Evolutionary conservation across 2,329 filamentous ascomycete species (phyloP).

Genomic region (Penicillium sp.): DNA sequence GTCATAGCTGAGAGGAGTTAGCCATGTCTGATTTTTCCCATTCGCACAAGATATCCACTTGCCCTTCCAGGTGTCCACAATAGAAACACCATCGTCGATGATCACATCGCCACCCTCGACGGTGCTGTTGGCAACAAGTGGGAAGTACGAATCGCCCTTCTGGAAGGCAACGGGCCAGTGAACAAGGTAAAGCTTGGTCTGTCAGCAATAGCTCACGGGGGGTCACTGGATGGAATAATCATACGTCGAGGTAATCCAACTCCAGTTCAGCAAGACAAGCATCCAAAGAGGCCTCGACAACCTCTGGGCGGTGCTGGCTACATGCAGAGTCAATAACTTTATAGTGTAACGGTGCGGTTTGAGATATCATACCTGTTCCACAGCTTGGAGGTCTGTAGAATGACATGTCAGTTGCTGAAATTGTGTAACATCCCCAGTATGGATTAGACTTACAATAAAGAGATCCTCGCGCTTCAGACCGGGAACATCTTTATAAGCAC

Average conservation of each 20-base stretch:
- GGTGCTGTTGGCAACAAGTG: slow-evolving; percentile 41
- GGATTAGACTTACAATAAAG: slow-evolving; percentile 36
- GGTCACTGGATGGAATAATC: slow-evolving; percentile 16
- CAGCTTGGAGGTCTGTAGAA: slow-evolving; percentile 56
- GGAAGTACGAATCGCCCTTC: slow-evolving; percentile 47
- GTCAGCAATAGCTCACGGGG: background rate
- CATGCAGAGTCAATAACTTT: slow-evolving; percentile 2
- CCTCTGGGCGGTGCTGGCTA: slow-evolving; percentile 49
- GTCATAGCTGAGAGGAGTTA: slow-evolving; percentile 39
- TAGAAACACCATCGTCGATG: slow-evolving; percentile 48
- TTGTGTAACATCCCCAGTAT: background rate
- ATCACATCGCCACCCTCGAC: slow-evolving; percentile 41
- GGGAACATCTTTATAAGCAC: slow-evolving; percentile 39
- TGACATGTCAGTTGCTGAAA: background rate
- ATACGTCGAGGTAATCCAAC: slow-evolving; percentile 55
- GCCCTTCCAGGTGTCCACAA: slow-evolving; percentile 46
- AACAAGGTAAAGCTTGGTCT: slow-evolving; percentile 39
- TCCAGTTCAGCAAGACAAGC: slow-evolving; percentile 53
- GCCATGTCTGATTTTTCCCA: background rate
- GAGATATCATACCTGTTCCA: slow-evolving; percentile 50
- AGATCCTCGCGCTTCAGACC: slow-evolving; percentile 44
- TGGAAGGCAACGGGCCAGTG: slow-evolving; percentile 51
- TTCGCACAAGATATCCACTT: slow-evolving; percentile 11
- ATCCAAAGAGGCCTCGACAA: slow-evolving; percentile 53
- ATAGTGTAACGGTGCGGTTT: no score